Evolutionary conservation across 805 yeast species (phyloP), one percentile per base, ranked within the genome.

Genomic region (Suhomyces tanzawaensis): DNA sequence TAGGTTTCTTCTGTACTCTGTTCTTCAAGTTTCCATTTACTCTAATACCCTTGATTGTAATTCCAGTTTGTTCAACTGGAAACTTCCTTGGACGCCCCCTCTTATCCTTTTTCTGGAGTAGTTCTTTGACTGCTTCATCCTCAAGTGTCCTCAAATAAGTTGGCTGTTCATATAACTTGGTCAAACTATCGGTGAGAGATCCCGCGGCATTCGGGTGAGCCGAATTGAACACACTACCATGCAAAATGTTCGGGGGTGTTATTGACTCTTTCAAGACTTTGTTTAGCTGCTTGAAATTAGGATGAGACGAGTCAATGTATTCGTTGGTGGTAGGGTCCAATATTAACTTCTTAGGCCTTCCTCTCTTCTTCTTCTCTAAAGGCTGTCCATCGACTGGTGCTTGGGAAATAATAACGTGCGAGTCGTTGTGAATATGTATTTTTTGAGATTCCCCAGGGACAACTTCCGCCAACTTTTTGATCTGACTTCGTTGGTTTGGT

Each of bases 81-180:
- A 68, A 68, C 47, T 74, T 74, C 46, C 77, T 58, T 2, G 79
- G 79, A 45, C 79, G 58, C 11, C 79, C 79, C 28, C 77, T 40
- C 54, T 66, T 60, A 55, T 71, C 68, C 49, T 74, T 68, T 49
- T 56, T 66, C 36, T 56, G 53, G 19, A 69, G 48, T 22, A 67
- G 53, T 40, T 62, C 58, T 42, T 63, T 40, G 44, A 62, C 64
- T 9, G 62, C 67, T 23, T 56, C 64, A 26, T 58, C 62, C 18
- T 55, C 60, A 32, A 58, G 53, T 9, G 50, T 57, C 18, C 62
- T 47, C 45, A 58, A 43, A 32, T 52, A 52, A 5, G 62, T 48
- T 1, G 64, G 64, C 41, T 61, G 62, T n/a, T 56, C 54, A 33
- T 50, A 51, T 28, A 53, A 47, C 44, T 46, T 55, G 22, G 49